Evolutionary conservation across 495 filamentous ascomycete species (phyloP).

Genomic region (Aspergillus diversus): DNA sequence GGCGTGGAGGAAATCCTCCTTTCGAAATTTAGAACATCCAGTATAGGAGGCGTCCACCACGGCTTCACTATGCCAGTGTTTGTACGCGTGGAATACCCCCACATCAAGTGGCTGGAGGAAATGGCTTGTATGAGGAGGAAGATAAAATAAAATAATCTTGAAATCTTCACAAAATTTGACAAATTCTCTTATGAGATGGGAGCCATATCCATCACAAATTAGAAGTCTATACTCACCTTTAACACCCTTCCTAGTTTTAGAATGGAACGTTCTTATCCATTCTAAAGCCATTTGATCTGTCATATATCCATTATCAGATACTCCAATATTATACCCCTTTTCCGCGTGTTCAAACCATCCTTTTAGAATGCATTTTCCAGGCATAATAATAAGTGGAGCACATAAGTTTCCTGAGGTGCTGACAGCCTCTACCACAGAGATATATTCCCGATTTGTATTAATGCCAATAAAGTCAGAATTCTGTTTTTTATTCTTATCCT

Average conservation of each 20-base stretch:
- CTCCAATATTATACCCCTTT: background rate
- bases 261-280: background rate
- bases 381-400: background rate
- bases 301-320: slow-evolving; percentile 1
- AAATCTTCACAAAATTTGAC: slow-evolving; percentile 20
- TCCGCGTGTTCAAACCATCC: background rate
- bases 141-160: slow-evolving; percentile 19
- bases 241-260: background rate
- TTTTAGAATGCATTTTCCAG: background rate
- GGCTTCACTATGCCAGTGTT: slow-evolving; percentile 14
- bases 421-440: background rate
- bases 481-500: background rate
- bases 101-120: slow-evolving; percentile 24
- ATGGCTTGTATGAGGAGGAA: slow-evolving; percentile 22
- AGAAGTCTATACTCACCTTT: slow-evolving; percentile 15
- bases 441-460: slow-evolving; percentile 4
- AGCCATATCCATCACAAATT: slow-evolving; percentile 17
- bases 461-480: background rate
- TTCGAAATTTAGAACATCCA: too few species aligned
- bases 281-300: background rate
- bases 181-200: slow-evolving; percentile 15
- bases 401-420: background rate
- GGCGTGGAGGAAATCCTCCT: too few species aligned
- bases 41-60: background rate
- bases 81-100: slow-evolving; percentile 21